phyloP scores from a whole-genome alignment of 768 basidiomycete genomes.

The Russula abietina region DNA sequence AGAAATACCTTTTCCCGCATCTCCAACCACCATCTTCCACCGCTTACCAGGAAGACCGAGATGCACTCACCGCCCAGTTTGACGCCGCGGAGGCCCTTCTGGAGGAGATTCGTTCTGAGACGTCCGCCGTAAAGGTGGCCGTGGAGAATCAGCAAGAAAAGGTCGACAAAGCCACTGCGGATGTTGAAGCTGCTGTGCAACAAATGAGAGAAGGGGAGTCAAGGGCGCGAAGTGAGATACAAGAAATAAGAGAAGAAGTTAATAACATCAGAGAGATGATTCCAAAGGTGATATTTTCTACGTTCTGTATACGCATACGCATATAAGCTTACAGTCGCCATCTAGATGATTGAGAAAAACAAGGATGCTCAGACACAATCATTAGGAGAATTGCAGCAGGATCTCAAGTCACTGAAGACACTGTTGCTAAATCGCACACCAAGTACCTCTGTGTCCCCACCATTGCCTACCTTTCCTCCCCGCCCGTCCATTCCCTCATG shows the following conservation, averaged over 20 bases:
- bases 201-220: slow-evolving; percentile 76
- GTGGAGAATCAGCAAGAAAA: slow-evolving; percentile 72
- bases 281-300: slow-evolving; percentile 64
- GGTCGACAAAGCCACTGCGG: slow-evolving; percentile 63
- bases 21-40: slow-evolving; percentile 82
- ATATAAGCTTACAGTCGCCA: slow-evolving; percentile 8
- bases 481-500: slow-evolving; percentile 83
- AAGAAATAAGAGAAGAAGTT: slow-evolving; percentile 87
- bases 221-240: slow-evolving; percentile 80
- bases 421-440: slow-evolving; percentile 73
- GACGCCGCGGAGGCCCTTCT: slow-evolving; percentile 80
- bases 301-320: slow-evolving; percentile 1
- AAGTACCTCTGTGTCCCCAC: slow-evolving; percentile 43
- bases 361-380: slow-evolving; percentile 81
- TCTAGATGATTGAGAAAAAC: slow-evolving; percentile 90
- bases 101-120: slow-evolving; percentile 74
- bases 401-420: slow-evolving; percentile 90
- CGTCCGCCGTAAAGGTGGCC: slow-evolving; percentile 60
- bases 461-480: slow-evolving; percentile 46
- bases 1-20: slow-evolving; percentile 92
- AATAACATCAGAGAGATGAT: slow-evolving; percentile 87
- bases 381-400: slow-evolving; percentile 82
- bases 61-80: slow-evolving; percentile 81
- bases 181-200: slow-evolving; percentile 64
- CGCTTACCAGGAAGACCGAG: slow-evolving; percentile 84